Evolutionary conservation across 305 asterid species (phyloP), one percentile per base, ranked within the genome.

Genomic region (Stenogyne calaminthoides): DNA sequence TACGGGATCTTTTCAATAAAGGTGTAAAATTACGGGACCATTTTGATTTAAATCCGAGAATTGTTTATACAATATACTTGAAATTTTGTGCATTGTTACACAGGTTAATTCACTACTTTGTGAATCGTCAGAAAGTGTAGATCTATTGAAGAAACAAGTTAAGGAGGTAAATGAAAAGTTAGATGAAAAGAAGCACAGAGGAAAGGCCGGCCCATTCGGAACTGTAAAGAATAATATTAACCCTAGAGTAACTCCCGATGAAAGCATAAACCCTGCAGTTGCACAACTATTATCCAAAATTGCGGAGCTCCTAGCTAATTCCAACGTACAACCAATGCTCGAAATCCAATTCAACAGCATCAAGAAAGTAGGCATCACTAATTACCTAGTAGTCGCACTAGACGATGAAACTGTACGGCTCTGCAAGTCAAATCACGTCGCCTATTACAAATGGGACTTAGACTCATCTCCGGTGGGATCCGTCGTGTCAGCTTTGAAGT

Each of bases 301-400:
- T 67, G 86, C 88, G 11, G 89, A 84, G 76, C 70, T 84, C 34
- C 80, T 84, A 4, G 89, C 89, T 14, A 84, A 80, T 64, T 76
- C 85, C 5, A 76, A 82, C 22, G 89, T 80, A 40, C 67, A 67
- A 62, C 12, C 64, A 0, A 70, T 59, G 78, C 74, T 84, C 36
- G 78, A 78, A 70, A 72, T 82, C 20, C 76, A 81, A 79, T 51
- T 71, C 80, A 42, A 76, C 19, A 84, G 77, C 81, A 80, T 84
- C 14, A 78, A 82, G 64, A 80, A 66, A 74, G 79, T 78, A 2
- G 79, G 79, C 25, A 78, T 84, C 18, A 60, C 71, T 5, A 82
- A 84, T 62, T 84, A 82, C 60, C 80, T 84, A 1, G 85, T 84
- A 8, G 82, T 82, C 19, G 87, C 89, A 9, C 65, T 84, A 34